Evolutionary conservation across 2,329 filamentous ascomycete genomes (phyloP).

Genomic region (Penicillium freii): DNA sequence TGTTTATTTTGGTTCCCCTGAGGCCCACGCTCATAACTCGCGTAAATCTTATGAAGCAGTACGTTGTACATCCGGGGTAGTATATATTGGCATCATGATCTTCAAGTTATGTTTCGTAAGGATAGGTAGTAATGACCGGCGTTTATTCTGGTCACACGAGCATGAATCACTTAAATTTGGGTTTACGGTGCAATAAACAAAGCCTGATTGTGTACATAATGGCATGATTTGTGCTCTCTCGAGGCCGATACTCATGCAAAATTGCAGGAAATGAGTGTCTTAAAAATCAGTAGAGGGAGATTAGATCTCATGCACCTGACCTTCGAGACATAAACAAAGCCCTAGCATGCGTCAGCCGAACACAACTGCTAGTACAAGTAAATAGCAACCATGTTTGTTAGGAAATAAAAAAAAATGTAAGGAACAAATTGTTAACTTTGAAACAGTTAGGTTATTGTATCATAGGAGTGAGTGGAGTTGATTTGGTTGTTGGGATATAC

Average conservation of each 20-base stretch:
- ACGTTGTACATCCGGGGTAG: not conserved
- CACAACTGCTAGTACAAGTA: not conserved
- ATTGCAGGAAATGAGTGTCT: conserved; percentile 7
- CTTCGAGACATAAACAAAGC: conserved; percentile 3
- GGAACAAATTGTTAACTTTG: not conserved
- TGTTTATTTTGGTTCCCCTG: conserved; percentile 16
- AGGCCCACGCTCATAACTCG: not conserved
- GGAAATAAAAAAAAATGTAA: not conserved
- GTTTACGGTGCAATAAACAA: not conserved
- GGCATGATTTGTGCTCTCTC: not conserved
- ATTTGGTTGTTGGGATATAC: not conserved
- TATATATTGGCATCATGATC: not conserved
- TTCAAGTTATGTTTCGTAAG: not conserved
- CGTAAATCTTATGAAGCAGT: not conserved
- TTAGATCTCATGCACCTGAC: not conserved
- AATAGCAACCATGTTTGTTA: not conserved
- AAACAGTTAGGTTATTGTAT: not conserved
- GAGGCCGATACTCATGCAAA: not conserved
- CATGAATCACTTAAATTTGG: not conserved
- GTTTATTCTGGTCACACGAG: not conserved
- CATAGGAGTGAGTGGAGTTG: not conserved
- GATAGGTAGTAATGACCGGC: not conserved
- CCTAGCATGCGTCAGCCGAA: not conserved
- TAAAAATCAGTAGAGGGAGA: not conserved
- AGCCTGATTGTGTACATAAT: not conserved